These are phyloP conservation scores for Gymnopilus junonius DNA, from an alignment of 768 basidiomycete species.

Conservation along the genomic window DNA sequence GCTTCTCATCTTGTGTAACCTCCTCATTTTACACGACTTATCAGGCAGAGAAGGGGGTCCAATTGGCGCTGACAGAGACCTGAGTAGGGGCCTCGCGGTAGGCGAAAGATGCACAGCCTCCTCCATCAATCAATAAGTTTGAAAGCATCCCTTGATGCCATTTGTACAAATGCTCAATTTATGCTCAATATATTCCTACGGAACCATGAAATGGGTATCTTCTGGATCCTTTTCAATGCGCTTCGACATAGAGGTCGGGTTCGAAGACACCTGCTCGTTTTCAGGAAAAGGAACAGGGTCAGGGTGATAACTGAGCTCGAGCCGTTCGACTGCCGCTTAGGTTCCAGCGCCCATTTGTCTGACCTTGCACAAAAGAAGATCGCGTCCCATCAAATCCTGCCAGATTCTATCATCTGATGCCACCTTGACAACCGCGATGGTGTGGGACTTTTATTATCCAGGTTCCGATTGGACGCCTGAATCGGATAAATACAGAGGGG, in stretches of 20 bases:
- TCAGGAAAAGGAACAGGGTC: too few species aligned
- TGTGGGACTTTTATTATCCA: neutral
- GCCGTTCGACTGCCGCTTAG: too few species aligned
- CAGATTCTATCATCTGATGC: constrained; percentile 1
- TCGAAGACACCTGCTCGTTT: too few species aligned
- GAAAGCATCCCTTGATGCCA: constrained; percentile 1
- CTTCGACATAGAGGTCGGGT: too few species aligned
- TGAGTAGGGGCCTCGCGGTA: neutral
- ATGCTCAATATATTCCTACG: neutral
- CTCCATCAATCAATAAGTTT: constrained; percentile 1
- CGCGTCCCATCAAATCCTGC: neutral
- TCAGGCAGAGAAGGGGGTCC: neutral
- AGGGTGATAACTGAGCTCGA: too few species aligned
- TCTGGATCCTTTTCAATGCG: too few species aligned
- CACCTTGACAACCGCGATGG: neutral
- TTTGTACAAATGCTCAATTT: neutral
- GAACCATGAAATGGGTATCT: neutral
- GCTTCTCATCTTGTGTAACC: neutral
- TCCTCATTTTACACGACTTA: neutral
- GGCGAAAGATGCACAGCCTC: neutral
- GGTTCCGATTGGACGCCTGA: neutral
- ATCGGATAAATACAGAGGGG: constrained; percentile 14
- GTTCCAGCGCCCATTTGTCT: neutral
- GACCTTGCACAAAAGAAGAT: neutral
- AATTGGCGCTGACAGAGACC: neutral